Conservation (phyloP, 371 early-diverging fungal genomes). For the Rhizopus stolonifer region DNA sequence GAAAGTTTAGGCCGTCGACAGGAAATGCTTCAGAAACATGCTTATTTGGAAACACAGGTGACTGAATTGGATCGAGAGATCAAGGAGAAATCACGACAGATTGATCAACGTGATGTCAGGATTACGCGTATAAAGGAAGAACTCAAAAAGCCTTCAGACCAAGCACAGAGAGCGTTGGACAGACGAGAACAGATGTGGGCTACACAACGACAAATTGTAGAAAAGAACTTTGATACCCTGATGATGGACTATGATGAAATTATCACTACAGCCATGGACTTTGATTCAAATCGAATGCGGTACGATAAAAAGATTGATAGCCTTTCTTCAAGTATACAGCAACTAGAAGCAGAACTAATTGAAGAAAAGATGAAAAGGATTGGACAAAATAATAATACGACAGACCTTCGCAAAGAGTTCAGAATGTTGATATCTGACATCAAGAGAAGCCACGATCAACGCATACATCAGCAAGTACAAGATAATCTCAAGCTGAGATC, state of each 20-base stretch:
- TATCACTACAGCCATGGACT: slow-evolving; percentile 50
- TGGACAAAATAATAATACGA: slow-evolving; percentile 33
- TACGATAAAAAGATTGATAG: slow-evolving; percentile 40
- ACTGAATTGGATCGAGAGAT: slow-evolving; percentile 34
- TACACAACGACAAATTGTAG: slow-evolving; percentile 29
- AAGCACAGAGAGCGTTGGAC: slow-evolving; percentile 11
- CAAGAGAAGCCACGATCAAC: slow-evolving; percentile 52
- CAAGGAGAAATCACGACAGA: slow-evolving; percentile 24
- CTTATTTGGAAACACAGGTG: slow-evolving; percentile 17
- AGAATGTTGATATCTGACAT: slow-evolving; percentile 54
- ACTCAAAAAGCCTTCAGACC: slow-evolving; percentile 2
- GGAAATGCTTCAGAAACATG: slow-evolving; percentile 18
- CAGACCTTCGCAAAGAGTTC: slow-evolving; percentile 60
- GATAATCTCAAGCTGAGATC: slow-evolving; percentile 48
- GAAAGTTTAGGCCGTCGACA: slow-evolving; percentile 15
- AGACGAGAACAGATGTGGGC: slow-evolving; percentile 30
- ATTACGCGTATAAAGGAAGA: slow-evolving; percentile 32
- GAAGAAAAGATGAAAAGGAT: slow-evolving; percentile 40
- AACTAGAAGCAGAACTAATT: slow-evolving; percentile 40
- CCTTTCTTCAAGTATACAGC: slow-evolving; percentile 21
- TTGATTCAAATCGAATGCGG: slow-evolving; percentile 48
- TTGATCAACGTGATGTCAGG: slow-evolving; percentile 34
- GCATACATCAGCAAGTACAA: slow-evolving; percentile 50
- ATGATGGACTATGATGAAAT: slow-evolving; percentile 52
- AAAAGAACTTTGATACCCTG: slow-evolving; percentile 50